phyloP scores from a whole-genome alignment of 176 grass and related monocot genomes.

The Oryza officinalis region DNA sequence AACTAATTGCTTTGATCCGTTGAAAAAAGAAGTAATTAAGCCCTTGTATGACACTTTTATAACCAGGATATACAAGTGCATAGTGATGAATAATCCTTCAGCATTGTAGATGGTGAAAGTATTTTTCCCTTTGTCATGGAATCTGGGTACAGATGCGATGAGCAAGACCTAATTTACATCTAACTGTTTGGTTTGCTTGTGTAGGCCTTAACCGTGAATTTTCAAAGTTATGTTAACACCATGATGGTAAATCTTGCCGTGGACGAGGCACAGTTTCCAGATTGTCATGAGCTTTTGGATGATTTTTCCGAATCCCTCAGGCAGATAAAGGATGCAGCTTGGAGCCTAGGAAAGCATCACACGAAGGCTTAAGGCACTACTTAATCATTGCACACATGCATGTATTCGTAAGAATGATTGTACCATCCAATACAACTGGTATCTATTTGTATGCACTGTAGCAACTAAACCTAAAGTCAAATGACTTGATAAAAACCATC shows the following conservation, averaged over 20 bases:
- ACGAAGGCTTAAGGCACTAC: conserved; percentile 37
- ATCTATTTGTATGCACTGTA: conserved; percentile 20
- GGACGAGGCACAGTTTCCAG: conserved; percentile 66
- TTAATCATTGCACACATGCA: background rate
- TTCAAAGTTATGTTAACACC: conserved; percentile 83
- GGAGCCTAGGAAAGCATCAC: conserved; percentile 32
- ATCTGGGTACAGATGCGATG: background rate
- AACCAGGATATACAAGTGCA: background rate
- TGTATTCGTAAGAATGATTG: conserved; percentile 18
- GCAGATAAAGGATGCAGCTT: conserved; percentile 64
- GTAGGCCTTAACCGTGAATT: conserved; percentile 82
- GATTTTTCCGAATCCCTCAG: conserved; percentile 75
- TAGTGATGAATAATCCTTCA: conserved; percentile 12
- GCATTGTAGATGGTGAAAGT: background rate
- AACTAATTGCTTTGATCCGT: background rate
- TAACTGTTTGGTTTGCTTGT: conserved; percentile 35
- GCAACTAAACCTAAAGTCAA: conserved; percentile 24
- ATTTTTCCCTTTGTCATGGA: background rate
- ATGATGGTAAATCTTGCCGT: conserved; percentile 83
- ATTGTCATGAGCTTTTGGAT: conserved; percentile 71
- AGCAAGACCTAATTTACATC: background rate
- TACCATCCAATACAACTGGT: conserved; percentile 20
- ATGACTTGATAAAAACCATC: background rate
- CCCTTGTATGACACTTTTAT: background rate
- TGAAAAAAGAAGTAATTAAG: background rate